phyloP scores from a whole-genome alignment of 176 grass and related monocot genomes.

The Poa annua region DNA sequence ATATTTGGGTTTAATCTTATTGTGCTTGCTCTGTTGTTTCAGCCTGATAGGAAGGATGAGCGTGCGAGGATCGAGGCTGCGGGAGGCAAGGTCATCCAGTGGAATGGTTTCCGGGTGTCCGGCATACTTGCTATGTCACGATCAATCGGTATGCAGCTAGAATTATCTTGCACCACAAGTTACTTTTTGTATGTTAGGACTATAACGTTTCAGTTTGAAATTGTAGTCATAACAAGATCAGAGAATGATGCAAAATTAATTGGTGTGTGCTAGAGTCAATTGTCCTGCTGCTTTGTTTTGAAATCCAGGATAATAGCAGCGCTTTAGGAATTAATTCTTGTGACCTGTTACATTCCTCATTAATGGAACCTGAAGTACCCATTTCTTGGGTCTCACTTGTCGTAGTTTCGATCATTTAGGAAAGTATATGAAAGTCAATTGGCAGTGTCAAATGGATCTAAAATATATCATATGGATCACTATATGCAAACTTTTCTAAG shows the following conservation, averaged over 20 bases:
- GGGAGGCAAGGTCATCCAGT: constrained; percentile 77
- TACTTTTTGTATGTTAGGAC: not conserved
- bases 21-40: constrained; percentile 11
- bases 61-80: constrained; percentile 59
- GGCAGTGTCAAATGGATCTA: not conserved
- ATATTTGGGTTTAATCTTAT: not conserved
- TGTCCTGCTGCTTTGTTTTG: not conserved
- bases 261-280: not conserved
- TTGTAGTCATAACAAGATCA: not conserved
- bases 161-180: not conserved
- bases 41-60: constrained; percentile 81
- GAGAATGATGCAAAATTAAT: not conserved
- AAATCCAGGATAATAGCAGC: not conserved
- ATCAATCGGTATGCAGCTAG: constrained; percentile 60
- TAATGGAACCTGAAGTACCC: not conserved
- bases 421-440: not conserved
- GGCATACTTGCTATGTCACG: constrained; percentile 89
- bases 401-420: not conserved
- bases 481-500: not conserved
- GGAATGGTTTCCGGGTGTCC: constrained; percentile 66
- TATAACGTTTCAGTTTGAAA: not conserved
- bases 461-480: not conserved
- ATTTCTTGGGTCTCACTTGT: not conserved
- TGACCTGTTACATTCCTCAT: not conserved
- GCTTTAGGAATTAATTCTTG: not conserved